phyloP scores from a whole-genome alignment of 768 basidiomycete genomes.

The Boletus rubescentipes region DNA sequence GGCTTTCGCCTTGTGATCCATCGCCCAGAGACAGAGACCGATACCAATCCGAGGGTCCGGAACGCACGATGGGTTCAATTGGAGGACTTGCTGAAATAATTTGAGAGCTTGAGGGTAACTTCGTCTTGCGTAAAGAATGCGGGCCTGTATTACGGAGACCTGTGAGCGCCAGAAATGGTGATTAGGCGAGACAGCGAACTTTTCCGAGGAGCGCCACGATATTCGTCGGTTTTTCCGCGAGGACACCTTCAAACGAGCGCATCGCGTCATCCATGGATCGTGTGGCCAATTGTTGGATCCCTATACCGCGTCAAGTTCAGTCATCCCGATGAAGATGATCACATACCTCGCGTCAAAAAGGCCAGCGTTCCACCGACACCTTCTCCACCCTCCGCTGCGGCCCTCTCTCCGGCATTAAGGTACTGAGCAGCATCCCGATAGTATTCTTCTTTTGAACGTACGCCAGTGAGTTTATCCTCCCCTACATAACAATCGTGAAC shows the following conservation, averaged over 20 bases:
- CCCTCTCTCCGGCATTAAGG: constrained; percentile 61
- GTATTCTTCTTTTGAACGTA: constrained; percentile 66
- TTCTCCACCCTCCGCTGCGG: constrained; percentile 58
- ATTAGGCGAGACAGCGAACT: constrained; percentile 37
- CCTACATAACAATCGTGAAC: constrained; percentile 37
- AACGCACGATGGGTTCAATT: constrained; percentile 70
- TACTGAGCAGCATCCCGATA: constrained; percentile 66
- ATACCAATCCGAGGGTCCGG: constrained; percentile 97
- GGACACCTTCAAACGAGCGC: constrained; percentile 76
- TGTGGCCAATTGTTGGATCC: constrained; percentile 78
- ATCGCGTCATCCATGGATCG: constrained; percentile 81
- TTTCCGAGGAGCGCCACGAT: constrained; percentile 86
- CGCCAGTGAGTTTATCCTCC: constrained; percentile 58
- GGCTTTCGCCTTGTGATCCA: constrained; percentile 81
- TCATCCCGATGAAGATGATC: neutral
- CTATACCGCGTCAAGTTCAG: constrained; percentile 37
- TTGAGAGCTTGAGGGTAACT: constrained; percentile 79
- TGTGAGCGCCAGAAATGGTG: neutral
- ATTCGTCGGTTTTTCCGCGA: constrained; percentile 79
- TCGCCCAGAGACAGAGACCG: constrained; percentile 89
- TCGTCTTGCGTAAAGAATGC: constrained; percentile 79
- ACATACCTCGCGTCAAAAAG: constrained; percentile 65
- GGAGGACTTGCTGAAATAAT: constrained; percentile 81
- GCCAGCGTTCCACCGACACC: constrained; percentile 54
- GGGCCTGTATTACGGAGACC: constrained; percentile 48